A percentile compares a stretch with the other conserved stretches of the same genome.
Conservation (phyloP, 805 yeast species). For the Spathaspora passalidarum region DNA sequence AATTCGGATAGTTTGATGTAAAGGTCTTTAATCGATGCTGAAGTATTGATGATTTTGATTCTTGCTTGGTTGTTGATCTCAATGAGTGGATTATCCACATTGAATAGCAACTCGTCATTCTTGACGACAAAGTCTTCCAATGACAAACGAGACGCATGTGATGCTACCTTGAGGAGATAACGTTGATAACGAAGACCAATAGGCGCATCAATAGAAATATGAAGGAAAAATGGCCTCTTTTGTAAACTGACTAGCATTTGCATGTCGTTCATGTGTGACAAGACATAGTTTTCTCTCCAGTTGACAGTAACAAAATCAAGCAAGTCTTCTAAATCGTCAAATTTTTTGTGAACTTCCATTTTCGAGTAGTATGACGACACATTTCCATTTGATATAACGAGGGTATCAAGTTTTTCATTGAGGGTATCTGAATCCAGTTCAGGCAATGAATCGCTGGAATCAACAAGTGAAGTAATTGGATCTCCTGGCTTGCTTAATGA, state of each 20-base stretch:
- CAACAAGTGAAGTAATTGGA: background rate
- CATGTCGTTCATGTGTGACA: conserved; percentile 46
- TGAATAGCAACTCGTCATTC: conserved; percentile 35
- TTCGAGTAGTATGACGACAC: conserved; percentile 7
- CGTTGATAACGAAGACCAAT: conserved; percentile 44
- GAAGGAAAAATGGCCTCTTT: conserved; percentile 81
- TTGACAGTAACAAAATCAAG: conserved; percentile 59
- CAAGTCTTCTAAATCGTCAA: conserved; percentile 42
- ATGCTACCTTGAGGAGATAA: conserved; percentile 17
- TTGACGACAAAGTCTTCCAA: conserved; percentile 35
- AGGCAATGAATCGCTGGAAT: background rate
- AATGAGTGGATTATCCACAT: conserved; percentile 49
- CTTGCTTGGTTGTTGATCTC: conserved; percentile 58
- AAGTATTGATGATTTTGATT: conserved; percentile 39
- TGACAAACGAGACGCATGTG: conserved; percentile 6
- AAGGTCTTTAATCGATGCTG: conserved; percentile 31
- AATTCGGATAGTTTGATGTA: conserved; percentile 39
- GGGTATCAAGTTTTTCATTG: background rate
- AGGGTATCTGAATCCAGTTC: background rate
- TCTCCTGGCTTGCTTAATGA: conserved; percentile 1
- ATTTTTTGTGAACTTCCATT: conserved; percentile 20
- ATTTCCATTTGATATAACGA: background rate
- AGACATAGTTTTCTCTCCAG: conserved; percentile 64
- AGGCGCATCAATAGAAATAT: conserved; percentile 76
- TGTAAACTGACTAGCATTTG: conserved; percentile 45